Conservation (phyloP, 2,329 filamentous ascomycete species). For the Beauveria sp. region DNA sequence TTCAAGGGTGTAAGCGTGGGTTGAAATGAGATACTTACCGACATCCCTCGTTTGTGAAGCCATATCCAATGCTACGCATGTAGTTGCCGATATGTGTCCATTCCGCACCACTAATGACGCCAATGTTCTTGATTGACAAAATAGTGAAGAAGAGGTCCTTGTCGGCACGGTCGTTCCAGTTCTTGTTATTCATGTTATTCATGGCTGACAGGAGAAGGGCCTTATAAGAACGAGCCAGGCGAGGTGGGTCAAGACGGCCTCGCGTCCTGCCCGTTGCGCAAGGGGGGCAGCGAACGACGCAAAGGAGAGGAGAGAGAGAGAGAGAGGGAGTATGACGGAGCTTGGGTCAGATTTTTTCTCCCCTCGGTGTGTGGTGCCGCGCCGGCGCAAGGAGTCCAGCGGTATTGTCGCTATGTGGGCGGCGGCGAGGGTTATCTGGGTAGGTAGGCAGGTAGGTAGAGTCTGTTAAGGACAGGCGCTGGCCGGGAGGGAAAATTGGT, state of each 20-base stretch:
- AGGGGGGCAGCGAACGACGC: not conserved
- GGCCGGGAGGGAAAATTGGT: constrained; percentile 33
- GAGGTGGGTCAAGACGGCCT: constrained; percentile 8
- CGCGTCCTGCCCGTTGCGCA: not conserved
- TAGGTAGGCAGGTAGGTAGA: constrained; percentile 17
- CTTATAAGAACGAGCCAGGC: not conserved
- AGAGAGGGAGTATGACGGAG: no score
- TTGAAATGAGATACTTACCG: constrained; percentile 33
- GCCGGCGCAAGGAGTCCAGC: not conserved
- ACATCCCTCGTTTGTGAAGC: constrained; percentile 58
- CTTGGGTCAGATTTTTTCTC: no score
- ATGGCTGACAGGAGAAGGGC: constrained; percentile 18
- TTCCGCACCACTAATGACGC: constrained; percentile 54
- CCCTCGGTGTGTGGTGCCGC: not conserved
- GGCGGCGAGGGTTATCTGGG: constrained; percentile 6
- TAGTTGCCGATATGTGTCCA: constrained; percentile 55
- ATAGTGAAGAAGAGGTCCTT: constrained; percentile 59
- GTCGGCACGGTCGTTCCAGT: constrained; percentile 54
- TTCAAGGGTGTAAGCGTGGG: not conserved
- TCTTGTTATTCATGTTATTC: constrained; percentile 53
- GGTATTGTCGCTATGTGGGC: not conserved
- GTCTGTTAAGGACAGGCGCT: constrained; percentile 29
- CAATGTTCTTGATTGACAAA: constrained; percentile 54
- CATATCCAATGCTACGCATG: constrained; percentile 52
- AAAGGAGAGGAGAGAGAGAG: not conserved